Base-by-base conservation (phyloP, 345 rosid genomes). In the Hypericum perforatum region DNA sequence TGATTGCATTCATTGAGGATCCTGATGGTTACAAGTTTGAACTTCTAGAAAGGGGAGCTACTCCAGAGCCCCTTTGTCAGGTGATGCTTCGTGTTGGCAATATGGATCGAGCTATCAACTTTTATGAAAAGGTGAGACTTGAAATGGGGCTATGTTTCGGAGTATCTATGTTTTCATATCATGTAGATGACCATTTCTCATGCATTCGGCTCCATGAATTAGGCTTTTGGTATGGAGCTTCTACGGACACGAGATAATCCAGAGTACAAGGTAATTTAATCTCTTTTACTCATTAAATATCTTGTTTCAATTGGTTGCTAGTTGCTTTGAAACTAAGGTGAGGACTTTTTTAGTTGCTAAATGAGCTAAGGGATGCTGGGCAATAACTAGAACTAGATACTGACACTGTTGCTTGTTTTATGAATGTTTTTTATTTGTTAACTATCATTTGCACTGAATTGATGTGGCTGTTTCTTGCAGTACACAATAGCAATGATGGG, bases 161-260 rank as follows among this genome's bases (percentile, higher is more conserved):
- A 22, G 32, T 22, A 22, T 22, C 32, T 22, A 22, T 22, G 32
- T 22, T 22, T 22, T 22, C 4, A 22, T 22, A 1, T 22, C 32
- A 22, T 22, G 32, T 22, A 22, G 32, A 22, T 22, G 32, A 22
- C 32, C 32, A 22, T 4, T 22, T 22, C 32, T 22, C 32, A 22
- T 22, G 32, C 32, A 22, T 1, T 1, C 32, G 32, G 32, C 32
- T 4, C 32, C 32, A 22, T 22, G 32, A 22, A 1, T 22, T 22
- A 65, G 70, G 64, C 64, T 46, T 59, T 65, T 42, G 64, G 64
- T 40, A 59, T 65, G 70, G 52, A 59, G 49, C 64, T 57, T 22
- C 64, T 65, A 16, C 42, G 52, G 40, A 48, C 12, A 54, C 49
- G 14, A n/a, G 70, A 65, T 13, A 37, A 42, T 32, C 60, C 70